Percentiles rank a stretch among this genome's conserved stretches.
These are phyloP conservation scores for Trichoderma aggressivum DNA, from an alignment of 2,329 filamentous ascomycete genomes.

Conservation along the genomic window DNA sequence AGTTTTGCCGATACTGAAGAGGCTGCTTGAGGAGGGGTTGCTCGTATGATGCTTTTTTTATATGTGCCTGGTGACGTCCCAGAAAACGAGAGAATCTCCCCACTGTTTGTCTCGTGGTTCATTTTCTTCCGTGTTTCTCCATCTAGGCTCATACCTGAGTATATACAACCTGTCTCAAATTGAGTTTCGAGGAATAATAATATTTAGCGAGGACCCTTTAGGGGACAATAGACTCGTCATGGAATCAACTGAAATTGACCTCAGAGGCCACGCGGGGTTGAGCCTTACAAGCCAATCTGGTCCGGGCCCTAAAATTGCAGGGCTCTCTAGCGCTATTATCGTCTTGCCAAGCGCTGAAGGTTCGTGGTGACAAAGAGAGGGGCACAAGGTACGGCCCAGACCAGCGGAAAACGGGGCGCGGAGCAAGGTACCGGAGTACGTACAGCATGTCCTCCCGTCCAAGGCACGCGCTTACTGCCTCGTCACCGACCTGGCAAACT, in stretches of 20 bases:
- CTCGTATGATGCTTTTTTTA: neutral
- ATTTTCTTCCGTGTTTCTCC: neutral
- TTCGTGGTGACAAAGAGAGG: neutral
- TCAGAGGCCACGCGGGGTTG: conserved; percentile 1
- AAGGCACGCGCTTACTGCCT: conserved; percentile 20
- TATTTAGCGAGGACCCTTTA: neutral
- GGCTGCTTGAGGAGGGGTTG: neutral
- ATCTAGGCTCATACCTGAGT: neutral
- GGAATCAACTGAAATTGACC: neutral
- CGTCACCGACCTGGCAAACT: conserved; percentile 28
- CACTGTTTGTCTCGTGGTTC: neutral
- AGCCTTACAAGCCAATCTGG: neutral
- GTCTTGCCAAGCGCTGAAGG: neutral
- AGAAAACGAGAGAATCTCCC: neutral
- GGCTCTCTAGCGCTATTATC: neutral
- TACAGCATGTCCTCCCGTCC: neutral
- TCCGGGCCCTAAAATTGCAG: neutral
- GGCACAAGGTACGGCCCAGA: neutral
- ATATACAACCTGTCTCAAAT: neutral
- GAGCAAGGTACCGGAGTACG: neutral
- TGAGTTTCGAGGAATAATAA: neutral
- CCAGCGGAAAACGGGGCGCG: neutral
- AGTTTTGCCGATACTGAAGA: neutral
- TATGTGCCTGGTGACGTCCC: neutral
- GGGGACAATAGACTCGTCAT: neutral